These are phyloP conservation scores for Acanthamoeba divionensis DNA, from an alignment of 208 protist species.

Conservation along the genomic window DNA sequence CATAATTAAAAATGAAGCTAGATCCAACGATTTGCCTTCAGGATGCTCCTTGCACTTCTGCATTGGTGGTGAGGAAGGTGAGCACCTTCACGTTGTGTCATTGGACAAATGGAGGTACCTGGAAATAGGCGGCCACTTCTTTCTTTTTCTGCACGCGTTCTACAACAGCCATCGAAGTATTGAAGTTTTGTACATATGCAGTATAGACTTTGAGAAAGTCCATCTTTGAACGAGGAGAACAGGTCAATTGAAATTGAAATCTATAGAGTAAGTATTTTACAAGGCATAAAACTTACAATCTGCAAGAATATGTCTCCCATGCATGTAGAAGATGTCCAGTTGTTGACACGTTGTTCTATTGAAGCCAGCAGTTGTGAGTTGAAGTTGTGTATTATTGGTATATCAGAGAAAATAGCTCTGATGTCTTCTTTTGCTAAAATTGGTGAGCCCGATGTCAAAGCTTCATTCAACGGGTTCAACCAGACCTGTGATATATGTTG, in stretches of 20 bases:
- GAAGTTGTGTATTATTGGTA: neutral
- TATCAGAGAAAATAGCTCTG: neutral
- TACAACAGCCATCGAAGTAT: neutral
- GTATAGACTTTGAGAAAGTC: conserved; percentile 38
- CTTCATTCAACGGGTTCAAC: conserved; percentile 11
- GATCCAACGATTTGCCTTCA: neutral
- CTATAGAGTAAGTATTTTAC: neutral
- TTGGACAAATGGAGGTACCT: neutral
- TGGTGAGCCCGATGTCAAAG: neutral
- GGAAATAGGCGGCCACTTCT: neutral
- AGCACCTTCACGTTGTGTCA: neutral
- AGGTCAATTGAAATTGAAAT: neutral
- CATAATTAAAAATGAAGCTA: conserved; percentile 13
- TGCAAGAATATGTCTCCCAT: neutral
- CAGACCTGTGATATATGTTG: neutral
- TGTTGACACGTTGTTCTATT: neutral
- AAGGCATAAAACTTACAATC: neutral
- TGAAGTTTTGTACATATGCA: conserved; percentile 16
- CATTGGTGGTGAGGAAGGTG: neutral
- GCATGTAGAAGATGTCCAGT: neutral
- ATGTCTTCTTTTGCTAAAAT: neutral
- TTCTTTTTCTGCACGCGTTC: conserved; percentile 19
- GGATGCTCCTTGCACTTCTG: conserved; percentile 30
- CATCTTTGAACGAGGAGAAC: neutral
- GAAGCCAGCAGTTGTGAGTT: neutral